Base-by-base conservation (phyloP, 1,139 yeast genomes). In the Meyerozyma athensensis region DNA sequence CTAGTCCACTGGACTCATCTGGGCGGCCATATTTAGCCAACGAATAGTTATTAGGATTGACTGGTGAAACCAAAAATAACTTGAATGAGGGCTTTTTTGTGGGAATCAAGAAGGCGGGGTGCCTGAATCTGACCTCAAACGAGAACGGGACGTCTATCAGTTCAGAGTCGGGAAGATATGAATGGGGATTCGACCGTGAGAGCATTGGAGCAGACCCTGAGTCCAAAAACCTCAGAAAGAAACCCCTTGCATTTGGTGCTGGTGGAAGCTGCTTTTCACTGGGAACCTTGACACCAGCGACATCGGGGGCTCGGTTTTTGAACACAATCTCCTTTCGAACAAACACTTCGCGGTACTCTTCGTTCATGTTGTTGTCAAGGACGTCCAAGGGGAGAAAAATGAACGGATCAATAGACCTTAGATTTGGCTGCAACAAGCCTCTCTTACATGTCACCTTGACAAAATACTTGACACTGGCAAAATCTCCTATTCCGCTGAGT, bases 371-470 rank as follows among this genome's bases (percentile, higher is more conserved):
- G 8, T 52, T 53, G 19, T 43, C 44, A 41, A 62, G 63, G 18
- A 60, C 44, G 47, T 79, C 84, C 37, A 76, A 59, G 0, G 84
- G 85, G 23, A 74, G 51, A 42, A 79, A 76, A 2, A 63, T 58
- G 46, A 80, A 76, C 2, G 81, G 80, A 38, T 69, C 74, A 33
- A 54, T 56, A 5, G 71, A 58, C 34, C 84, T 58, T 30, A 74
- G 53, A 44, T 77, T 79, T 30, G 68, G 44, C 43, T 74, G 55
- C 34, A 79, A 51, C 4, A 81, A 71, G 1, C 81, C 62, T 38
- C 82, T 56, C 41, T 72, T 75, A 35, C 80, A 78, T 0, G 85
- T 79, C 7, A 69, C 84, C 51, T 79, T 79, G 39, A 80, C 63
- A 48, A 69, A 77, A 49, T 79, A 79, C 33, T 65, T 63, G 33